phyloP scores from a whole-genome alignment of 805 yeast genomes.

The Lachancea sp. region DNA sequence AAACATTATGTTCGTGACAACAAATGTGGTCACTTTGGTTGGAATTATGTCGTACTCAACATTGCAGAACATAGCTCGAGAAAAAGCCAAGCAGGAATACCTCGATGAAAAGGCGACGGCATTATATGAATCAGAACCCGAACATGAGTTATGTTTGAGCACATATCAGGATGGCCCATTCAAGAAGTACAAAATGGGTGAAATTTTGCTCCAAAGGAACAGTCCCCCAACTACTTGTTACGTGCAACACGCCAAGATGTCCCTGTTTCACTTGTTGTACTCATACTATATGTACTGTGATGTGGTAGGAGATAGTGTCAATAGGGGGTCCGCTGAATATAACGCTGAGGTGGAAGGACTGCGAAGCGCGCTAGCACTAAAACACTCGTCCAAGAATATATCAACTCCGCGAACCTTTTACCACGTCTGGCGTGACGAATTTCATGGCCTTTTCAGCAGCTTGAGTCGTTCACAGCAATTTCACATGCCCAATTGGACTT shows the following conservation, averaged over 20 bases:
- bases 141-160: not conserved
- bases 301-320: slow-evolving; percentile 8
- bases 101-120: not conserved
- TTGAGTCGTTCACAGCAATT: slow-evolving; percentile 20
- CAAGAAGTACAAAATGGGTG: slow-evolving; percentile 10
- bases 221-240: slow-evolving; percentile 2
- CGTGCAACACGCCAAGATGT: slow-evolving; percentile 18
- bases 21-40: slow-evolving; percentile 33
- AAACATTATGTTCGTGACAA: slow-evolving; percentile 34
- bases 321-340: slow-evolving; percentile 13
- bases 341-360: slow-evolving; percentile 11
- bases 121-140: not conserved
- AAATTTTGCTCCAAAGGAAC: slow-evolving; percentile 12
- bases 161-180: slow-evolving; percentile 1
- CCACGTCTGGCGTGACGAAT: slow-evolving; percentile 22
- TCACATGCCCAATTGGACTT: slow-evolving; percentile 25
- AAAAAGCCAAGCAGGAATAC: slow-evolving; percentile 8
- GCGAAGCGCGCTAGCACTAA: not conserved
- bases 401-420: slow-evolving; percentile 16
- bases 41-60: slow-evolving; percentile 33
- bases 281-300: slow-evolving; percentile 22
- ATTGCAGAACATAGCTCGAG: slow-evolving; percentile 18
- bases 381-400: not conserved
- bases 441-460: slow-evolving; percentile 11
- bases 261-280: slow-evolving; percentile 27